Evolutionary conservation across 441 rosid species (phyloP).

Genomic region (Populus tomentosa): DNA sequence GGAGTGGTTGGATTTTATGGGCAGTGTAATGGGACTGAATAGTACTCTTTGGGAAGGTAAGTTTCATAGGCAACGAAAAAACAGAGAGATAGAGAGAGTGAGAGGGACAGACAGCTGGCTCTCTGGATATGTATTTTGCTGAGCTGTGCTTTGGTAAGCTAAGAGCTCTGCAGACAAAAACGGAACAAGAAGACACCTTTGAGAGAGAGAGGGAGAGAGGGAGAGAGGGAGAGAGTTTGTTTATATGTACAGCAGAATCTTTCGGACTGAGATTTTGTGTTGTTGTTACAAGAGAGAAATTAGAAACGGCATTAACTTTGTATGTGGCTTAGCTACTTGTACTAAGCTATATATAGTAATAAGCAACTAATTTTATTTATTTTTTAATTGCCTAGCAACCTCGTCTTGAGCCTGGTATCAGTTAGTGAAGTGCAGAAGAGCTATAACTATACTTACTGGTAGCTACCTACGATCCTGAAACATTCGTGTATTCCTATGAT

Average conservation of each 20-base stretch:
- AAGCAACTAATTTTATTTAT: too few relatives aligned
- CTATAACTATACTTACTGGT: too few relatives aligned
- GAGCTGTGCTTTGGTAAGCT: not conserved
- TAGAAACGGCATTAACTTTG: not conserved
- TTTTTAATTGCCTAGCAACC: too few relatives aligned
- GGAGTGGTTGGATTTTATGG: not conserved
- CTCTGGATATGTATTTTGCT: slow-evolving; percentile 1
- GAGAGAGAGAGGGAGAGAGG: too few relatives aligned
- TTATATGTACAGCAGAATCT: not conserved
- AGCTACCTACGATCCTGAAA: too few relatives aligned
- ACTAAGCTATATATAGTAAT: too few relatives aligned
- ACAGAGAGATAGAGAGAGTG: not conserved
- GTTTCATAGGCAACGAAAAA: not conserved
- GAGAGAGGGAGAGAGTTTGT: not conserved
- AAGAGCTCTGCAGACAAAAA: slow-evolving; percentile 8
- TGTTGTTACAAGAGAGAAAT: not conserved
- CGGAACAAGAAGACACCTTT: slow-evolving; percentile 7
- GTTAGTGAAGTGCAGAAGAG: too few relatives aligned
- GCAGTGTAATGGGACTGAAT: slow-evolving; percentile 1
- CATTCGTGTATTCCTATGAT: too few relatives aligned
- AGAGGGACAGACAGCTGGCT: not conserved
- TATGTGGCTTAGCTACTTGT: not conserved
- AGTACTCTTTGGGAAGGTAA: not conserved
- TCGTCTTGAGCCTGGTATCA: too few relatives aligned
- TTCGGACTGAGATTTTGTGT: not conserved